Percentiles rank a stretch among this genome's conserved stretches.
Conservation (phyloP, 2,329 filamentous ascomycete species). For the Cladosporium velox region DNA sequence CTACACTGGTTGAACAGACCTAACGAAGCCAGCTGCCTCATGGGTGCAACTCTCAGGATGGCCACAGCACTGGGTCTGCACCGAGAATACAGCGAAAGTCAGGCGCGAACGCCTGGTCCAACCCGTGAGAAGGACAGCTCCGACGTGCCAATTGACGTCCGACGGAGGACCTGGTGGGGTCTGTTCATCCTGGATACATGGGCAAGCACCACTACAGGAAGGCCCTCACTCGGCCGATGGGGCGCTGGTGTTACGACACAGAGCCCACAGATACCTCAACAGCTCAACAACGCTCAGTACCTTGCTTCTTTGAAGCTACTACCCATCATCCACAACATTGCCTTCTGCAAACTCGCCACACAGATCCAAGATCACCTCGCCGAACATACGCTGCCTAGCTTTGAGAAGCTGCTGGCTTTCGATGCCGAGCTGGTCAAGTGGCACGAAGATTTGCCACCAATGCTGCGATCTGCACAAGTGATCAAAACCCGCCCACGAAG, state of each 20-base stretch:
- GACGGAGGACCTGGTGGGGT: slow-evolving; percentile 73
- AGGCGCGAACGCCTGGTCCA: slow-evolving; percentile 44
- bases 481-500: slow-evolving; percentile 5
- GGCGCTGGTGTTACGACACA: slow-evolving; percentile 68
- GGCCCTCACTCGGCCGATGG: slow-evolving; percentile 69
- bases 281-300: slow-evolving; percentile 40
- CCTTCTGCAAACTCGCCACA: slow-evolving; percentile 77
- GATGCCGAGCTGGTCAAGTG: slow-evolving; percentile 70
- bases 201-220: slow-evolving; percentile 69
- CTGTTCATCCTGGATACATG: slow-evolving; percentile 74
- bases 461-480: slow-evolving; percentile 35
- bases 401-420: slow-evolving; percentile 65
- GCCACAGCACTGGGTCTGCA: slow-evolving; percentile 37
- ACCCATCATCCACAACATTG: slow-evolving; percentile 73
- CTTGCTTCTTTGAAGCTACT: slow-evolving; percentile 65
- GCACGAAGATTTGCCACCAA: slow-evolving; percentile 67
- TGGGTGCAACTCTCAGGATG: slow-evolving; percentile 38
- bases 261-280: slow-evolving; percentile 52
- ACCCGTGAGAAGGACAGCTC: slow-evolving; percentile 40
- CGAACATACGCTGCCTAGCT: slow-evolving; percentile 66
- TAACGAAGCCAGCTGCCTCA: slow-evolving; percentile 37
- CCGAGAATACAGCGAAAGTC: slow-evolving; percentile 36
- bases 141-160: slow-evolving; percentile 60
- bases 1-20: slow-evolving; percentile 38
- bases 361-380: slow-evolving; percentile 75